A percentile compares a stretch with the other conserved stretches of the same genome.
These are phyloP conservation scores for Pythium brachiatum DNA, from an alignment of 352 stramenopile species.

Conservation along the genomic window DNA sequence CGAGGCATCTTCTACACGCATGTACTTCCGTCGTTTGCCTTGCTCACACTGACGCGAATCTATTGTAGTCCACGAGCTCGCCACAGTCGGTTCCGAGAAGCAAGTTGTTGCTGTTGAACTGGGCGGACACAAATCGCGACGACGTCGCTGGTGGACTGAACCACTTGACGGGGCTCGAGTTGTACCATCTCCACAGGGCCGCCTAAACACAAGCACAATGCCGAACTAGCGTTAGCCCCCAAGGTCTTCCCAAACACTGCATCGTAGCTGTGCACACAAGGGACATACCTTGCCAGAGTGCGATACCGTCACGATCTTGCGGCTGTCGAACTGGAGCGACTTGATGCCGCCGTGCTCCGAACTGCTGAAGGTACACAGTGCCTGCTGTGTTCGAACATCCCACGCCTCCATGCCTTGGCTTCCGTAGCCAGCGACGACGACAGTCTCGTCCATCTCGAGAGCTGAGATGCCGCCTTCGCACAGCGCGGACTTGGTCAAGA, in stretches of 20 bases:
- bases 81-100: conserved; percentile 75
- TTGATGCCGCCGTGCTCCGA: conserved; percentile 64
- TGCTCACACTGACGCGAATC: conserved; percentile 32
- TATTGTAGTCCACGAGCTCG: conserved; percentile 78
- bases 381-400: conserved; percentile 86
- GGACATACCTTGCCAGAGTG: conserved; percentile 57
- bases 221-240: neutral
- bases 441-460: conserved; percentile 88
- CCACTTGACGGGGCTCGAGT: conserved; percentile 71
- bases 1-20: too few species aligned
- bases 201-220: conserved; percentile 31
- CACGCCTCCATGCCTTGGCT: conserved; percentile 85
- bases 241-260: too few species aligned
- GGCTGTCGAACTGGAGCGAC: conserved; percentile 82
- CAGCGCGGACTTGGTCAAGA: conserved; percentile 79
- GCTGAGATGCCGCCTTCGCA: conserved; percentile 72
- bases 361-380: conserved; percentile 83
- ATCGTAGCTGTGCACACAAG: too few species aligned
- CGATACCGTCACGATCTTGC: conserved; percentile 84
- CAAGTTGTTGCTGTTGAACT: conserved; percentile 73
- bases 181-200: conserved; percentile 83
- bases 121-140: conserved; percentile 57
- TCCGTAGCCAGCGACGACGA: conserved; percentile 81
- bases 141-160: conserved; percentile 57
- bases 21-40: too few species aligned